Conservation (phyloP, 2,329 filamentous ascomycete genomes). For the Botryotinia convoluta region DNA sequence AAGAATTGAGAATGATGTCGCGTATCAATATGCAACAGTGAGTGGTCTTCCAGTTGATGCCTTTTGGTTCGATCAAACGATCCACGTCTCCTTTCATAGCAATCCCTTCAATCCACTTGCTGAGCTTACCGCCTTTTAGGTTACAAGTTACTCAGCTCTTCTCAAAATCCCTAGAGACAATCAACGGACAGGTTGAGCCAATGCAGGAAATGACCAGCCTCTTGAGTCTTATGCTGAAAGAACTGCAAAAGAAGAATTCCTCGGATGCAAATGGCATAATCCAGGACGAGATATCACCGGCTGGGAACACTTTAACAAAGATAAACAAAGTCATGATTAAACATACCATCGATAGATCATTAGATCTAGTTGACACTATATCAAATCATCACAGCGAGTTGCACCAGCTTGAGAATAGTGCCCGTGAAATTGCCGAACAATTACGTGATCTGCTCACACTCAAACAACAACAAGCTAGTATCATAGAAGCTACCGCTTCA, state of each 20-base stretch:
- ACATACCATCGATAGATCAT: neutral
- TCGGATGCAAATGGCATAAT: too few species aligned
- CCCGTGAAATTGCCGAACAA: conserved; percentile 11
- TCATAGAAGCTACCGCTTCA: conserved; percentile 41
- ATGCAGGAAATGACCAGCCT: neutral
- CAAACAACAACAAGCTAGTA: conserved; percentile 48
- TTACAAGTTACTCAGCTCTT: conserved; percentile 19
- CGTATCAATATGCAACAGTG: conserved; percentile 38
- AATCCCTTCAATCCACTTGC: neutral
- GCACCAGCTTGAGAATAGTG: neutral
- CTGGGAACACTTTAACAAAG: neutral
- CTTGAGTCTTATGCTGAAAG: neutral
- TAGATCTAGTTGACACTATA: neutral
- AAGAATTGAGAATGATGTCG: conserved; percentile 48
- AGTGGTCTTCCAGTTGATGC: neutral
- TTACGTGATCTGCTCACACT: conserved; percentile 41
- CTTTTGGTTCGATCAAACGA: fast-evolving
- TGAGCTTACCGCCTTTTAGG: neutral
- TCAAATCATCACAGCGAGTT: neutral
- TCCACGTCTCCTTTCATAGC: neutral
- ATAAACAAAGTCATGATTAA: neutral
- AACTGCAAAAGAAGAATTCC: neutral
- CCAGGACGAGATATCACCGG: too few species aligned
- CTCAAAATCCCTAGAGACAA: conserved; percentile 7
- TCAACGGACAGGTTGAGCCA: neutral